Conservation (phyloP, 768 basidiomycete genomes). For the Panellus pusillus region DNA sequence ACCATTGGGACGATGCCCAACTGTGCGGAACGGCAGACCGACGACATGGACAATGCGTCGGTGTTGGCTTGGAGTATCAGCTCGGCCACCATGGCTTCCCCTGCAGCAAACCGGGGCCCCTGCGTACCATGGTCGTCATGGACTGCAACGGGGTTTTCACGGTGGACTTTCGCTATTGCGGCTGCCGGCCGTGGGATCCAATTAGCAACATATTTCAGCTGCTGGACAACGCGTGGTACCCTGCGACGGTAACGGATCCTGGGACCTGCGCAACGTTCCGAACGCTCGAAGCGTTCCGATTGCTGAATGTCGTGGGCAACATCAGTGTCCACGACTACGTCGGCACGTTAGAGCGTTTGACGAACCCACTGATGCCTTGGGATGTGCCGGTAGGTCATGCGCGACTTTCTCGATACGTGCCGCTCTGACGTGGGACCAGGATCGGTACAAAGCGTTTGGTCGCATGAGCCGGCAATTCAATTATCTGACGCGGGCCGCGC, state of each 20-base stretch:
- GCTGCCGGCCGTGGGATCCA: slow-evolving; percentile 1
- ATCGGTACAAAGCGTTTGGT: slow-evolving; percentile 8
- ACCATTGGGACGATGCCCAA: background rate
- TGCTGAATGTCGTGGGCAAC: slow-evolving; percentile 14
- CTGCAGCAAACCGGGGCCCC: background rate
- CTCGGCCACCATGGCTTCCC: slow-evolving; percentile 17
- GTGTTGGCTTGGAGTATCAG: slow-evolving; percentile 11
- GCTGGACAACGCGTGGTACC: slow-evolving; percentile 4
- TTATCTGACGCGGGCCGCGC: background rate
- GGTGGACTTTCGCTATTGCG: slow-evolving; percentile 10
- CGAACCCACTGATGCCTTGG: background rate
- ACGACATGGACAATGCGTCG: background rate
- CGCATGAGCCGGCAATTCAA: slow-evolving; percentile 10
- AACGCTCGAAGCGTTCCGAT: slow-evolving; percentile 10
- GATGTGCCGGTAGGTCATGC: slow-evolving; percentile 8
- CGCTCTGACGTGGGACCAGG: too few relatives aligned
- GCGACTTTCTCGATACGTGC: too few relatives aligned
- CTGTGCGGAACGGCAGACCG: too few relatives aligned
- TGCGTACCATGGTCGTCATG: slow-evolving; percentile 10
- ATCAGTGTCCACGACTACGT: slow-evolving; percentile 8
- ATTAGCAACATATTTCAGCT: slow-evolving; percentile 1
- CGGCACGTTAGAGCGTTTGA: background rate
- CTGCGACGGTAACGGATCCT: slow-evolving; percentile 17
- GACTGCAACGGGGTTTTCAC: slow-evolving; percentile 11
- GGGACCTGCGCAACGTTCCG: slow-evolving; percentile 12